Evolutionary conservation across 257 asterid species (phyloP).

Genomic region (Haberlea rhodopensis): DNA sequence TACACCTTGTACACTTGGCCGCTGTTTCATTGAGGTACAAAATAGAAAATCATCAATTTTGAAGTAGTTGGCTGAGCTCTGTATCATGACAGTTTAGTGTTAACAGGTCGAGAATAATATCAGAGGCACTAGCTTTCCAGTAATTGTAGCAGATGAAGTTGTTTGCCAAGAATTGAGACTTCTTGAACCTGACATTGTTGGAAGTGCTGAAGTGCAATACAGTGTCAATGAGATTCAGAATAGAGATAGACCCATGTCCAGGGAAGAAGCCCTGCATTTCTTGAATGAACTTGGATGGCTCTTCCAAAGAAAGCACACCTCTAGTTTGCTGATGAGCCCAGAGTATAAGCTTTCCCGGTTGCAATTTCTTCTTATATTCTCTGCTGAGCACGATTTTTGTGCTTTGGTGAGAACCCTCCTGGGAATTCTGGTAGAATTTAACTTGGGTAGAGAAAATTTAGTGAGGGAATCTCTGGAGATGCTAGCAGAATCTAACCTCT

Average conservation of each 20-base stretch:
- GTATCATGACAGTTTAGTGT: constrained; percentile 11
- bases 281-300: constrained; percentile 92
- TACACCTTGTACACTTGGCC: constrained; percentile 50
- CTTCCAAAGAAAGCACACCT: constrained; percentile 64
- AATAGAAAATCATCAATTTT: constrained; percentile 3
- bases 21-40: constrained; percentile 81
- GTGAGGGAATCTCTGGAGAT: constrained; percentile 57
- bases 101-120: constrained; percentile 67
- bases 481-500: constrained; percentile 68
- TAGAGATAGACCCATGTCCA: constrained; percentile 34
- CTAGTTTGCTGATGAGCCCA: constrained; percentile 47
- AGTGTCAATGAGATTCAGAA: constrained; percentile 30
- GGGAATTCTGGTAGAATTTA: constrained; percentile 63
- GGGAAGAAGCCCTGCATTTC: constrained; percentile 59
- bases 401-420: constrained; percentile 63
- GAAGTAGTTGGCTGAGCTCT: neutral
- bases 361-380: constrained; percentile 64
- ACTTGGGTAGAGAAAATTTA: constrained; percentile 46
- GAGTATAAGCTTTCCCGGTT: constrained; percentile 57
- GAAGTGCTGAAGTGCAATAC: constrained; percentile 30
- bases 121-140: constrained; percentile 64
- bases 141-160: constrained; percentile 71
- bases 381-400: constrained; percentile 77
- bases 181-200: constrained; percentile 58
- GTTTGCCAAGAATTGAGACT: constrained; percentile 74